Base-by-base conservation (phyloP, 1,284 basidiomycete species). In the Ustilago shanxiensis region DNA sequence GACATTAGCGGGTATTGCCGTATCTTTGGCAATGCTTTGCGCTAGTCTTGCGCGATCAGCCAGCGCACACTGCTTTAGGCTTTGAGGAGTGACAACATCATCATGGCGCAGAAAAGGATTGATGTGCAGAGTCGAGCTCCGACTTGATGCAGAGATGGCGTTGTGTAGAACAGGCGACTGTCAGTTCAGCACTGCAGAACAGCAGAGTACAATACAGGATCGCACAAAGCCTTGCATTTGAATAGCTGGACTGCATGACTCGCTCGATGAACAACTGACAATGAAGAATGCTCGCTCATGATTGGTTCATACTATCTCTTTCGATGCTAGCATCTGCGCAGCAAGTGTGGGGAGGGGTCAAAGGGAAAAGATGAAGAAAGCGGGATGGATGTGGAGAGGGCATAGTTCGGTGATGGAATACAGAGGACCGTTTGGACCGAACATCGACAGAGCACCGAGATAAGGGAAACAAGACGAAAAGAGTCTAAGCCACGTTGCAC, bases 341-440 rank as follows among this genome's bases (percentile, higher is more conserved):
- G 47, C 47, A 3, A 49, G 24, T 49, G 47, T 49, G 47, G 47
- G 47, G 47, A 49, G 22, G 44, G 10, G 18, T 45, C 5, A 44
- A 11, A 44, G 18, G 9, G 11, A 8, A 29, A 28, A 50, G 28
- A 24, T 14, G 1, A n/a, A 7, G 18, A 51, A 31, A 10, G 7
- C 9, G 31, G 29, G 0, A 7, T 31, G 26, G 16, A 54, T 44
- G 54, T n/a, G 54, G 54, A 11, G 53, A 16, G 35, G 53, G 0
- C 7, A 35, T 29, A 44, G 20, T 29, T 55, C 54, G 54, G 54
- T 44, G 24, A 1, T 28, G 3, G 13, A 2, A 41, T 31, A 22
- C 7, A 18, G 29, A 52, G 9, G 16, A 18, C 54, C 54, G 41
- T 56, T 45, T 56, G 28, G n/a, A 29, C 54, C 54, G 39, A 56